Percentiles rank a stretch among this genome's conserved stretches.
Conservation (phyloP, 164 flowering plant genomes). For the Akebia trifoliata region DNA sequence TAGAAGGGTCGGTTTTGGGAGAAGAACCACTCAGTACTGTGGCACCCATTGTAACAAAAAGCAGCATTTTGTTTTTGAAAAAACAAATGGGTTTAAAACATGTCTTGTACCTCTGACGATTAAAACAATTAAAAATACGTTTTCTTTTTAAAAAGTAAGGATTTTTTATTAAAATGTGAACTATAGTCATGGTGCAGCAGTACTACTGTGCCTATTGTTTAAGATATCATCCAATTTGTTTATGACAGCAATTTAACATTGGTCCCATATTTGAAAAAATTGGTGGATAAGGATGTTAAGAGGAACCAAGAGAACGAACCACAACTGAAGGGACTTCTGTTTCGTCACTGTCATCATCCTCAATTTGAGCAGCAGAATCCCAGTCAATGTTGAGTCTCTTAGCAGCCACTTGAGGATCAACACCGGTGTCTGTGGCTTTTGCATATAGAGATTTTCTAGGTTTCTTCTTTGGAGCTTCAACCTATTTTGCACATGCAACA, state of each 20-base stretch:
- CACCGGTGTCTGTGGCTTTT: constrained; percentile 81
- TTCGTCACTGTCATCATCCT: constrained; percentile 45
- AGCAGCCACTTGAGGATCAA: constrained; percentile 78
- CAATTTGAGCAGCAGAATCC: constrained; percentile 93
- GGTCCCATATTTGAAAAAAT: not conserved
- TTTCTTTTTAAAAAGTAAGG: no score
- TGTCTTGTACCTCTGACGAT: no score
- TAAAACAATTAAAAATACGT: no score
- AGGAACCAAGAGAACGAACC: constrained; percentile 43
- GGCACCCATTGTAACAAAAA: no score
- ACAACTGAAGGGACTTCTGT: constrained; percentile 69
- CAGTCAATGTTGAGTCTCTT: constrained; percentile 81
- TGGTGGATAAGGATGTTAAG: not conserved
- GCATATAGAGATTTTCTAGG: constrained; percentile 71
- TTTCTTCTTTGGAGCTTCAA: constrained; percentile 52
- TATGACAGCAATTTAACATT: no score
- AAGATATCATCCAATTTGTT: not conserved
- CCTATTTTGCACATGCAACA: constrained; percentile 31
- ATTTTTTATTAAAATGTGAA: no score
- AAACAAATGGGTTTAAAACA: no score
- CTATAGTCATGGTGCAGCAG: no score
- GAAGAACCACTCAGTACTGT: not conserved
- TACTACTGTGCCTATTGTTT: no score
- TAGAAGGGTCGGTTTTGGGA: not conserved
- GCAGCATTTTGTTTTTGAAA: no score